These are phyloP conservation scores for Lophium mytilinum DNA, from an alignment of 495 filamentous ascomycete genomes.

Conservation along the genomic window DNA sequence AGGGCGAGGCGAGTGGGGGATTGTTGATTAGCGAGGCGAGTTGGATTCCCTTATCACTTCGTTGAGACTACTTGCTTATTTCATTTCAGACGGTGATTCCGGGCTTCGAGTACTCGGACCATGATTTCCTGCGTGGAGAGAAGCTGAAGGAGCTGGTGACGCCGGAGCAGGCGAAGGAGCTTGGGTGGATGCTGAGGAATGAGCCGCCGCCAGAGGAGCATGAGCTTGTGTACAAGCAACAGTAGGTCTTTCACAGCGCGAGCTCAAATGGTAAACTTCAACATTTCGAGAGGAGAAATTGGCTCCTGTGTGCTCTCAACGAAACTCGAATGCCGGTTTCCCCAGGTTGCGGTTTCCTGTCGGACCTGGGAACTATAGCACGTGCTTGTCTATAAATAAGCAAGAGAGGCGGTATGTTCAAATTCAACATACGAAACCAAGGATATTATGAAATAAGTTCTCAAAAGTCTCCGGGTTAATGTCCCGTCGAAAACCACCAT, in stretches of 20 bases:
- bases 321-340: no score
- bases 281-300: no score
- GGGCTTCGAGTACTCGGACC: constrained; percentile 56
- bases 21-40: constrained; percentile 55
- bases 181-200: constrained; percentile 44
- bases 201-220: constrained; percentile 2
- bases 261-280: neutral
- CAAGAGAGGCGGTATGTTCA: no score
- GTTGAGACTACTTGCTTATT: neutral
- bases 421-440: no score
- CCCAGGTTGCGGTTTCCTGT: no score
- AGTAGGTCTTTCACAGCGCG: no score
- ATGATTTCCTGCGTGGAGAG: constrained; percentile 48
- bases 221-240: constrained; percentile 1
- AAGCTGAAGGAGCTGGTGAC: constrained; percentile 42
- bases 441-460: no score
- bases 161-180: constrained; percentile 38
- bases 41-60: neutral
- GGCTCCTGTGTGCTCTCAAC: no score
- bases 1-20: constrained; percentile 33
- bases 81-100: constrained; percentile 47
- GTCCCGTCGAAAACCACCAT: no score
- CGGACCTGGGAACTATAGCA: no score
- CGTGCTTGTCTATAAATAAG: no score
- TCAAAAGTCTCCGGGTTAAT: no score